Percentiles rank a stretch among this genome's conserved stretches.
Evolutionary conservation across 768 basidiomycete genomes (phyloP).

Genomic region (Mycena kentingensis): DNA sequence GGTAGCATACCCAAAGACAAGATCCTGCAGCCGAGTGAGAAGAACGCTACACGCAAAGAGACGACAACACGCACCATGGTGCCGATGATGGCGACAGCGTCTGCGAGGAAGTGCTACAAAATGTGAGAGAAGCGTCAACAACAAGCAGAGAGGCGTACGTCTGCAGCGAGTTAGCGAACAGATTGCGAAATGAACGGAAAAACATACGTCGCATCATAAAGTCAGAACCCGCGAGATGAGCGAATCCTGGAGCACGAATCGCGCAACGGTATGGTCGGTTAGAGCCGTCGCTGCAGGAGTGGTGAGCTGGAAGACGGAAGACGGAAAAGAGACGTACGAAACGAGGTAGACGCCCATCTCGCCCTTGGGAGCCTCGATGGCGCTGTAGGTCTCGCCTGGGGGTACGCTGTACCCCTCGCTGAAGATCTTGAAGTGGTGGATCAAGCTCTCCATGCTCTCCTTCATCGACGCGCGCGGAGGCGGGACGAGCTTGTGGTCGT

Average conservation of each 20-base stretch:
- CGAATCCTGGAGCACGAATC: slow-evolving; percentile 95
- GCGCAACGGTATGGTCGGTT: slow-evolving; percentile 97
- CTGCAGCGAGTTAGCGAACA: slow-evolving; percentile 30
- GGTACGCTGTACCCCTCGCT: slow-evolving; percentile 97
- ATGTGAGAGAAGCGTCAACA: slow-evolving; percentile 22
- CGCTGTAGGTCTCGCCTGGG: slow-evolving; percentile 92
- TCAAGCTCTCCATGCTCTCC: slow-evolving; percentile 97
- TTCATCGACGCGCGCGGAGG: slow-evolving; percentile 98
- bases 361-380: slow-evolving; percentile 98
- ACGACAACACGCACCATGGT: slow-evolving; percentile 74
- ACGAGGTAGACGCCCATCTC: slow-evolving; percentile 99
- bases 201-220: slow-evolving; percentile 95
- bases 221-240: slow-evolving; percentile 93
- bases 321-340: slow-evolving; percentile 55
- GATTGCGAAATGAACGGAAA: slow-evolving; percentile 12
- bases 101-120: slow-evolving; percentile 83
- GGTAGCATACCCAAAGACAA: slow-evolving; percentile 98
- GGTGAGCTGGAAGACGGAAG: background rate
- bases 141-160: slow-evolving; percentile 34
- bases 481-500: slow-evolving; percentile 96
- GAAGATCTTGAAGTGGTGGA: slow-evolving; percentile 99
- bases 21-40: slow-evolving; percentile 55
- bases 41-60: slow-evolving; percentile 12
- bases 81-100: slow-evolving; percentile 96
- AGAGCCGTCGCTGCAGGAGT: slow-evolving; percentile 71